Evolutionary conservation across 2,329 filamentous ascomycete species (phyloP), one percentile per base, ranked within the genome.

Genomic region (Chrysoporthe puriensis): DNA sequence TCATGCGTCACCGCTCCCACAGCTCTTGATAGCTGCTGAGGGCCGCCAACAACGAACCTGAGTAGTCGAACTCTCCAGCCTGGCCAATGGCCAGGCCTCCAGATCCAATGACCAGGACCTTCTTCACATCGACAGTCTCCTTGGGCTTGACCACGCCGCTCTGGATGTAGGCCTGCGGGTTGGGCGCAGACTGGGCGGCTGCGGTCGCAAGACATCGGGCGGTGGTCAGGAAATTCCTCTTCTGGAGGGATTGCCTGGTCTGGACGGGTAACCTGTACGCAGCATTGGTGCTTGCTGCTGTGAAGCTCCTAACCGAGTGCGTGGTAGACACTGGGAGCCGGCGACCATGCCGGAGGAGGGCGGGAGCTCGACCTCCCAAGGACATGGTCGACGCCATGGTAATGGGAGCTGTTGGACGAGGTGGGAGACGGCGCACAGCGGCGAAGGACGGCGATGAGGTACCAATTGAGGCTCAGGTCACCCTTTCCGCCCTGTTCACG

Each of bases 11-110:
- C 67, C 70, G 63, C 70, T 64, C 69, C 58, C 32, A 36, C 42
- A 44, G 52, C 36, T 26, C 56, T 7, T 26, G 58, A 58, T n/a
- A 57, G 54, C 54, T 58, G 21, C 14, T 21, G 42, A 11, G 9
- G 0, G 13, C 4, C 62, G 58, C 59, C 60, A 62, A 63, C 46
- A 48, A 85, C 90, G 73, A 85, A 97, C 94, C 95, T 80, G 96
- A 98, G 81, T 98, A 98, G 82, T 98, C 95, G 76, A 98, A 98
- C 84, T 98, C 95, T 83, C 95, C 95, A 72, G 95, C 95, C 82
- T 98, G 95, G 71, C 95, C 95, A 87, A 98, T 98, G 79, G 93
- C 93, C 74, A 98, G 86, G 80, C 95, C 95, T 83, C 95, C 95
- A 82, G 91, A 94, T 69, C 95, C 95, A 83, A 98, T 97, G 74